Conservation (phyloP, 2,329 filamentous ascomycete genomes). For the Pyrenophora tritici-repentis region DNA sequence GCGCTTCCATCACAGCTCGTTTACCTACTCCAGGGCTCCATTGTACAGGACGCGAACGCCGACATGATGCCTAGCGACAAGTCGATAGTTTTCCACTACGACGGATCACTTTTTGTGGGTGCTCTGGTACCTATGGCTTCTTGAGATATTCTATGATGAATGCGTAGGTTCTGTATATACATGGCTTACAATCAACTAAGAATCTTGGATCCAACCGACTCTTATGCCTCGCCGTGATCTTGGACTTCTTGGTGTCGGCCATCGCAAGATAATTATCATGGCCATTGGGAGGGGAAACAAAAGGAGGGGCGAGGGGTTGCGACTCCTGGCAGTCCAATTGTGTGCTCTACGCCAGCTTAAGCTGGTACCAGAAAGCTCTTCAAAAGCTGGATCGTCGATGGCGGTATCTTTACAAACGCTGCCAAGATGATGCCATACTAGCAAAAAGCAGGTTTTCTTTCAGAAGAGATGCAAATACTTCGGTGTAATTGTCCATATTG, state of each 20-base stretch:
- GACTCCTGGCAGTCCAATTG: slow-evolving; percentile 19
- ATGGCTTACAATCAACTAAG: background rate
- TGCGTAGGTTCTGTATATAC: slow-evolving; percentile 58
- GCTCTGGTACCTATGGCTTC: slow-evolving; percentile 69
- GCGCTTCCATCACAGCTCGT: background rate
- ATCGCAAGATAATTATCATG: slow-evolving; percentile 46
- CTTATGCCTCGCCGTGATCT: slow-evolving; percentile 41
- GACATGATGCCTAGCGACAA: slow-evolving; percentile 38
- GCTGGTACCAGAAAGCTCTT: slow-evolving; percentile 61
- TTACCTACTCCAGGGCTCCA: background rate
- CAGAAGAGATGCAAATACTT: no score
- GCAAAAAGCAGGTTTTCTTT: slow-evolving; percentile 58
- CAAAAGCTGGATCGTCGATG: slow-evolving; percentile 61
- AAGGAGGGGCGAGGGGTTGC: no score
- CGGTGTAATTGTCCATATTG: no score
- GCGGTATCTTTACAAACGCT: slow-evolving; percentile 60
- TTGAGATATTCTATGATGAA: slow-evolving; percentile 68
- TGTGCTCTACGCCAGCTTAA: slow-evolving; percentile 39
- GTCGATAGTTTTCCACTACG: slow-evolving; percentile 71
- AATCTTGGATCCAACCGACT: slow-evolving; percentile 61
- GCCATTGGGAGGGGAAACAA: no score
- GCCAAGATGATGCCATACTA: slow-evolving; percentile 62
- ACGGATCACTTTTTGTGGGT: slow-evolving; percentile 67
- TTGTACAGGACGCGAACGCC: no score
- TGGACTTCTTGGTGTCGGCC: slow-evolving; percentile 40